Percentiles rank a stretch among this genome's conserved stretches.
phyloP scores from a whole-genome alignment of 768 basidiomycete genomes.

The Lentinus brumalis region DNA sequence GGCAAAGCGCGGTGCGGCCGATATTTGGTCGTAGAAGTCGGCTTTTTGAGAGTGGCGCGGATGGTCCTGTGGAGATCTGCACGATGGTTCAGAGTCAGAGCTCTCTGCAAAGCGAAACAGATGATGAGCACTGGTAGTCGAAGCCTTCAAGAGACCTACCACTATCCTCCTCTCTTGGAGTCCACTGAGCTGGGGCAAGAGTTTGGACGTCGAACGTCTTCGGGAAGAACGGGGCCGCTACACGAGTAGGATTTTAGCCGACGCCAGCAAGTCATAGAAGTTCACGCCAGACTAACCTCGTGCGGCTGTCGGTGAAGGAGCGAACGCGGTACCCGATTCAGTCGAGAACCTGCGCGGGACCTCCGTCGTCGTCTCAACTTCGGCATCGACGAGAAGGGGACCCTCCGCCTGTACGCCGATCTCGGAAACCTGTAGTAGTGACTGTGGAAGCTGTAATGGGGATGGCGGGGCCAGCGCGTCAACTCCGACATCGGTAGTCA shows the following conservation, averaged over 20 bases:
- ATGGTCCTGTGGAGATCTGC: neutral
- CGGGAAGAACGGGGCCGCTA: neutral
- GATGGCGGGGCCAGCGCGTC: neutral
- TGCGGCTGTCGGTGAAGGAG: neutral
- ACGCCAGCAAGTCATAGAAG: neutral
- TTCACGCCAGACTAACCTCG: neutral
- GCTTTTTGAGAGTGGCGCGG: neutral
- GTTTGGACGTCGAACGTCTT: neutral
- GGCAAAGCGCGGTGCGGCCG: neutral
- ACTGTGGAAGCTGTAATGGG: neutral
- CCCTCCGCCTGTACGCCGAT: neutral
- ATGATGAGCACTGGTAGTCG: neutral
- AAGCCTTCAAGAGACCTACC: neutral
- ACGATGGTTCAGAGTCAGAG: neutral
- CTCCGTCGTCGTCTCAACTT: neutral
- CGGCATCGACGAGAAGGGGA: neutral
- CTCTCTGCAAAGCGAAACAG: neutral
- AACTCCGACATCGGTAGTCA: neutral
- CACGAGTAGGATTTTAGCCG: neutral
- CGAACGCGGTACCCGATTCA: neutral
- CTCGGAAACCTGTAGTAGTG: neutral
- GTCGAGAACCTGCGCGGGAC: neutral
- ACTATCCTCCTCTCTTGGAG: neutral
- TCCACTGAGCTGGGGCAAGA: constrained; percentile 5
- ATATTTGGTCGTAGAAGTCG: neutral